Base-by-base conservation (phyloP, 1,139 yeast species). In the Geotrichum europaeum region DNA sequence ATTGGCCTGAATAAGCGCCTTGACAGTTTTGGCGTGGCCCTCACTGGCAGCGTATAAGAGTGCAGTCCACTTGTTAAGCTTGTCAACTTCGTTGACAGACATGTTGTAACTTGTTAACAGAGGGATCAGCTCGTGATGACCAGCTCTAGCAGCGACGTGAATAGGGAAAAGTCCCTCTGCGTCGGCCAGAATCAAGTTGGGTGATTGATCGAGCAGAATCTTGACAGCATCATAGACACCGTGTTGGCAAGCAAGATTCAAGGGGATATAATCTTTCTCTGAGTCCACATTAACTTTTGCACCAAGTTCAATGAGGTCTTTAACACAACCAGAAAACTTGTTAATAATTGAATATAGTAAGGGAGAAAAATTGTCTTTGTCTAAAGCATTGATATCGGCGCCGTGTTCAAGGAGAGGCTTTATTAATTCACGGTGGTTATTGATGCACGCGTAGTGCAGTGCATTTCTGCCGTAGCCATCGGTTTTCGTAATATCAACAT, bases 61-160 rank as follows among this genome's bases (percentile, higher is more conserved):
- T 0, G 98, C 96, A 0, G 97, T 86, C 98, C 98, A 94, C 67
- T 87, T 88, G 70, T 91, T 90, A 62, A 90, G 84, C 61, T 89
- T 87, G 74, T 94, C 98, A 13, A 85, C 72, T 63, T 83, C 86
- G 72, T 94, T 89, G 7, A 92, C 84, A 68, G 88, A 84, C 1
- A 95, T 90, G 4, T 96, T 96, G 65, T 86, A 81, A 30, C 82
- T 77, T 7, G 88, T 82, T 55, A 94, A 76, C 56, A 92, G 73
- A 22, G 85, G 82, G 20, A 92, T 84, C 51, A 92, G 77, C 59
- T 84, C 77, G 65, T 79, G 78, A 70, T 87, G 91, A 0, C 97
- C 98, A 5, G 89, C 85, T 59, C 96, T 81, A 0, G 97, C 91
- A 22, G 86, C 92, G 28, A 92, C 89, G 72, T 94, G 99, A 56